These are phyloP conservation scores for Pseudogymnoascus sp. DNA, from an alignment of 2,329 filamentous ascomycete genomes.

Conservation along the genomic window DNA sequence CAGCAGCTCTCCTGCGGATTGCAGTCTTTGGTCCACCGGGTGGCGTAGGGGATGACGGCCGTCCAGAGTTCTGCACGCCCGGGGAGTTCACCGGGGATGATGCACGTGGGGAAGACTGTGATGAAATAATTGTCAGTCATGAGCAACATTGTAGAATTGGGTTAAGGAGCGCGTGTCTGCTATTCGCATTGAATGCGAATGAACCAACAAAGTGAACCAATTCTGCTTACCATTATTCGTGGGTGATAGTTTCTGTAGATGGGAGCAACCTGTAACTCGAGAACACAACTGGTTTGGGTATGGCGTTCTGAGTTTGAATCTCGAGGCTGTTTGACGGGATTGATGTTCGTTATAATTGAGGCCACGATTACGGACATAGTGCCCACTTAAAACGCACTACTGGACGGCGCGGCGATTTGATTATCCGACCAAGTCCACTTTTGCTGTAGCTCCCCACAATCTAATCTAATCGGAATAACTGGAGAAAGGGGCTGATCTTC, in stretches of 20 bases:
- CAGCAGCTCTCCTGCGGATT: conserved; percentile 88
- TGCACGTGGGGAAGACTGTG: conserved; percentile 32
- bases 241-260: not conserved
- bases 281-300: conserved; percentile 1
- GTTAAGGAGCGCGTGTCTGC: not conserved
- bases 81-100: conserved; percentile 50
- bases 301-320: conserved; percentile 5
- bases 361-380: conserved; percentile 10
- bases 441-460: conserved; percentile 8
- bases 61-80: conserved; percentile 56
- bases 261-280: conserved; percentile 1
- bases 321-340: not conserved
- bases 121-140: not conserved
- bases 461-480: conserved; percentile 8
- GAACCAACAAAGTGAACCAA: not conserved
- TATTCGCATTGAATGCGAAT: not conserved
- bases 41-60: conserved; percentile 77
- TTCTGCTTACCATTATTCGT: conserved; percentile 2
- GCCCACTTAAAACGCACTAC: conserved; percentile 9
- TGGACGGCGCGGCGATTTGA: not conserved
- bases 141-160: not conserved
- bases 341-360: conserved; percentile 10
- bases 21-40: conserved; percentile 92
- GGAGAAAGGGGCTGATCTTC: conserved; percentile 7
- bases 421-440: conserved; percentile 1